phyloP scores from a whole-genome alignment of 306 rosid genomes.

The Herpetospermum pedunculosum region DNA sequence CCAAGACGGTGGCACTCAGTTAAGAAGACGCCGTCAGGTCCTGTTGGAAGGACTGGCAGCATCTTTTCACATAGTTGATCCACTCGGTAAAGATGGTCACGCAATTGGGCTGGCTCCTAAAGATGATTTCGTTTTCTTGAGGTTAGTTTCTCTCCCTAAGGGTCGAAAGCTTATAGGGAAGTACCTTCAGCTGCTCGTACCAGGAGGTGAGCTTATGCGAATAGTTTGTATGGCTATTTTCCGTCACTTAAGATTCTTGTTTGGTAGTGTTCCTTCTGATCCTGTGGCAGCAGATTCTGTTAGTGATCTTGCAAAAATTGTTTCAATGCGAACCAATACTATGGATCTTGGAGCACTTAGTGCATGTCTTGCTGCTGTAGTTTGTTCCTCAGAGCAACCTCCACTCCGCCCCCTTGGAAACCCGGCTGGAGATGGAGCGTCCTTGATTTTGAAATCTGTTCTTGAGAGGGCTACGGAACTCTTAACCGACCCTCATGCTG shows the following conservation, averaged over 20 bases:
- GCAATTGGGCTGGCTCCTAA: conserved; percentile 57
- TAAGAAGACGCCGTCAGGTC: conserved; percentile 52
- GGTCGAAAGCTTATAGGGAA: conserved; percentile 71
- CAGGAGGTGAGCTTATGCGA: conserved; percentile 73
- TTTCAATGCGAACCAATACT: conserved; percentile 40
- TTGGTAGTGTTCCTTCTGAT: conserved; percentile 71
- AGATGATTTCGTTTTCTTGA: conserved; percentile 74
- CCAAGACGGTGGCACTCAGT: conserved; percentile 61
- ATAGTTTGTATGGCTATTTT: conserved; percentile 91
- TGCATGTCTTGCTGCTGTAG: conserved; percentile 90
- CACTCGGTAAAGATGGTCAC: conserved; percentile 60
- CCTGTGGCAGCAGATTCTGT: conserved; percentile 51
- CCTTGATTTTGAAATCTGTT: conserved; percentile 61
- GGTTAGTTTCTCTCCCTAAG: conserved; percentile 77
- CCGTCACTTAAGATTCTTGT: conserved; percentile 77
- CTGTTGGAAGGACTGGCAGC: conserved; percentile 72
- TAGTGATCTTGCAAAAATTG: conserved; percentile 54
- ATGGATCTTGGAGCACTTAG: conserved; percentile 96
- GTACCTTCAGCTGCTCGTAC: conserved; percentile 58
- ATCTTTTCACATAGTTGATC: conserved; percentile 84
- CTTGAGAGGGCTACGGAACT: conserved; percentile 92
- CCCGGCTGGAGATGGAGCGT: conserved; percentile 86
- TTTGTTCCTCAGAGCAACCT: conserved; percentile 79
- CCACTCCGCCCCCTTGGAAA: conserved; percentile 92
- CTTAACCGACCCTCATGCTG: conserved; percentile 68